A percentile compares a stretch with the other conserved stretches of the same genome.
Evolutionary conservation across 768 basidiomycete species (phyloP).

Genomic region (Termitomyces sp.): DNA sequence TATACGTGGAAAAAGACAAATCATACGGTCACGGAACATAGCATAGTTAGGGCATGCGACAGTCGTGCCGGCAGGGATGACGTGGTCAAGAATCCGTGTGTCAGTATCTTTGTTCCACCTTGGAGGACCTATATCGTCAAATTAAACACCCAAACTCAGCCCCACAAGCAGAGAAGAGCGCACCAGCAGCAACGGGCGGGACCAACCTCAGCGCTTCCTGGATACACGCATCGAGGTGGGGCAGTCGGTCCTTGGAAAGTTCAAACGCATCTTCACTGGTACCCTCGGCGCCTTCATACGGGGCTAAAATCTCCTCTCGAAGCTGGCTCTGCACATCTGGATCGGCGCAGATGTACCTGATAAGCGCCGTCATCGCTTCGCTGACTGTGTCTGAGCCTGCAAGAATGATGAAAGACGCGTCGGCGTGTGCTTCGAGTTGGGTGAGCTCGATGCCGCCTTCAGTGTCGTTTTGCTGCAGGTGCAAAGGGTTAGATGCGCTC

Average conservation of each 20-base stretch:
- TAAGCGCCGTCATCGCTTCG: slow-evolving; percentile 11
- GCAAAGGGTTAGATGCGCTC: neutral
- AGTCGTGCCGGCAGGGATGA: slow-evolving; percentile 9
- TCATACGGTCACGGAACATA: slow-evolving; percentile 12
- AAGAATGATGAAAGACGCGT: slow-evolving; percentile 16
- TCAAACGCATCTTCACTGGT: slow-evolving; percentile 5
- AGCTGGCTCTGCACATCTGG: slow-evolving; percentile 4
- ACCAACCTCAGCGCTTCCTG: slow-evolving; percentile 19
- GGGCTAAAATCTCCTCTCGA: neutral
- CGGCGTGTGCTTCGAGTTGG: slow-evolving; percentile 12
- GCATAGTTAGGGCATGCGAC: slow-evolving; percentile 14
- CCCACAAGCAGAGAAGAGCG: neutral
- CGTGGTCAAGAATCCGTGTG: neutral
- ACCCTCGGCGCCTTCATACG: slow-evolving; percentile 6
- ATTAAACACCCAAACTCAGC: neutral
- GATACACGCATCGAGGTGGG: slow-evolving; percentile 16
- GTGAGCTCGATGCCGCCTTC: slow-evolving; percentile 5
- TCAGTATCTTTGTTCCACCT: slow-evolving; percentile 9
- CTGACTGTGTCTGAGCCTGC: slow-evolving; percentile 19
- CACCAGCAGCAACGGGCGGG: slow-evolving; percentile 18
- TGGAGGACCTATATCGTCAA: slow-evolving; percentile 3
- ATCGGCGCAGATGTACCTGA: slow-evolving; percentile 12
- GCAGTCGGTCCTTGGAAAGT: slow-evolving; percentile 6
- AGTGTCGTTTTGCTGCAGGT: slow-evolving; percentile 13
- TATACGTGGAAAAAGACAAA: neutral